Percentiles rank a stretch among this genome's conserved stretches.
Evolutionary conservation across 345 rosid genomes (phyloP).

Genomic region (Populus nigra): DNA sequence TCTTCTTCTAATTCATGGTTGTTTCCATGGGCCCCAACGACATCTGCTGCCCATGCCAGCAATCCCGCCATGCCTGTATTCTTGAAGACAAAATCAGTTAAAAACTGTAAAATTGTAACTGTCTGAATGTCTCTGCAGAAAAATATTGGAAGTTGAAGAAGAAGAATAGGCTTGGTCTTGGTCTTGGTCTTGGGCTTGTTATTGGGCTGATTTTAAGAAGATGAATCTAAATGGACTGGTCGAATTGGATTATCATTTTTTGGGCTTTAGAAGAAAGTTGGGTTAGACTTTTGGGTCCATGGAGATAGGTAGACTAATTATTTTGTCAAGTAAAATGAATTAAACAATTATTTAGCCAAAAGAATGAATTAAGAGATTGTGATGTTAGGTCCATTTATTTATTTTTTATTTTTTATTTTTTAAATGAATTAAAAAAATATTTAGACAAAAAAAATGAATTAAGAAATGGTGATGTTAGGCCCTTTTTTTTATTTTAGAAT

Average conservation of each 20-base stretch:
- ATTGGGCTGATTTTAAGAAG: not conserved
- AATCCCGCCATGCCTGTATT: conserved; percentile 62
- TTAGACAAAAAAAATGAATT: no score
- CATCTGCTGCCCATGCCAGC: conserved; percentile 94
- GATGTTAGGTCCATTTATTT: no score
- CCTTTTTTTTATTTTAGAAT: no score
- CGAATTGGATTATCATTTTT: not conserved
- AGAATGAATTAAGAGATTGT: no score
- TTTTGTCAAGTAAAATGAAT: no score
- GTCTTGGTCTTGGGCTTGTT: no score
- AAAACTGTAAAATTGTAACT: not conserved
- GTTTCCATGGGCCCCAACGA: conserved; percentile 68
- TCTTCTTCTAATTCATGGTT: conserved; percentile 33
- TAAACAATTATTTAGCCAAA: no score
- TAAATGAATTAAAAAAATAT: no score
- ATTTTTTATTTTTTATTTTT: no score
- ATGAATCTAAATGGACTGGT: not conserved
- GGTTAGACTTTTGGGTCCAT: no score
- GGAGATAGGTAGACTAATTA: no score
- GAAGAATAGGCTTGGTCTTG: not conserved
- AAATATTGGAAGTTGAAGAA: not conserved
- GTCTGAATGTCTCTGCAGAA: not conserved
- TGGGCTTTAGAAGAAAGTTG: not conserved
- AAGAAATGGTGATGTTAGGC: no score
- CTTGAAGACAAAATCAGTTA: not conserved